Evolutionary conservation across 2,329 filamentous ascomycete genomes (phyloP).

Genomic region (Aspergillus versicolor): DNA sequence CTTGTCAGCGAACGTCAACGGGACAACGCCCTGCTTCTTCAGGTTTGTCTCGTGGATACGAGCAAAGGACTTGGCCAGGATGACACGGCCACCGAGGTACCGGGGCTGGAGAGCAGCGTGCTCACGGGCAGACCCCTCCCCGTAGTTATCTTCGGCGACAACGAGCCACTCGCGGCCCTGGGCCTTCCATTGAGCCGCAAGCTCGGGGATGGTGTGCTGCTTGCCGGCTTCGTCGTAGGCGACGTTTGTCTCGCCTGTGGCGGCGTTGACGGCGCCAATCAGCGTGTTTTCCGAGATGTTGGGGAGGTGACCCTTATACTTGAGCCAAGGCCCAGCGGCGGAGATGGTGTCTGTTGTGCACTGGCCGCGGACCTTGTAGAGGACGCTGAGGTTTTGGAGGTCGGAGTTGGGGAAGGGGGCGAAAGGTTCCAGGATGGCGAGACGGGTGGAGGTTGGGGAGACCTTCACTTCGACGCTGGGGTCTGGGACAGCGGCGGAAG

Average conservation of each 20-base stretch:
- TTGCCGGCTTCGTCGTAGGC: slow-evolving; percentile 84
- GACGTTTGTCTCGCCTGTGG: slow-evolving; percentile 86
- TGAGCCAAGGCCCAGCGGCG: slow-evolving; percentile 93
- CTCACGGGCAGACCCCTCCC: slow-evolving; percentile 84
- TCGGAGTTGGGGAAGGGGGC: slow-evolving; percentile 75
- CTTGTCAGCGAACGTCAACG: slow-evolving; percentile 85
- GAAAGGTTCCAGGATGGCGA: slow-evolving; percentile 90
- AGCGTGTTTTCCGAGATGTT: slow-evolving; percentile 98
- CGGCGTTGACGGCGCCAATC: slow-evolving; percentile 89
- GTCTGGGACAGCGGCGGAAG: slow-evolving; percentile 70
- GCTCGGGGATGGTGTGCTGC: slow-evolving; percentile 76
- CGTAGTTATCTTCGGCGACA: slow-evolving; percentile 96
- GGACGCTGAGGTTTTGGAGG: slow-evolving; percentile 73
- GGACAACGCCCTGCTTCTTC: slow-evolving; percentile 97
- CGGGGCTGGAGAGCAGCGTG: slow-evolving; percentile 87
- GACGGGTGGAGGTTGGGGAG: slow-evolving; percentile 80
- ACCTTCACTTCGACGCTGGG: slow-evolving; percentile 71
- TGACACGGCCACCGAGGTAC: slow-evolving; percentile 82
- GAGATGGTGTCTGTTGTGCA: slow-evolving; percentile 99
- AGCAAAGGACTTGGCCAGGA: slow-evolving; percentile 83
- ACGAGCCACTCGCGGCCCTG: slow-evolving; percentile 81
- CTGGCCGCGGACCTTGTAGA: slow-evolving; percentile 96
- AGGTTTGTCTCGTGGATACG: slow-evolving; percentile 94
- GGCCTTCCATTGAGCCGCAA: slow-evolving; percentile 79
- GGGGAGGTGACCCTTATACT: slow-evolving; percentile 98